Evolutionary conservation across 768 basidiomycete species (phyloP).

Genomic region (Podaxis sp.): DNA sequence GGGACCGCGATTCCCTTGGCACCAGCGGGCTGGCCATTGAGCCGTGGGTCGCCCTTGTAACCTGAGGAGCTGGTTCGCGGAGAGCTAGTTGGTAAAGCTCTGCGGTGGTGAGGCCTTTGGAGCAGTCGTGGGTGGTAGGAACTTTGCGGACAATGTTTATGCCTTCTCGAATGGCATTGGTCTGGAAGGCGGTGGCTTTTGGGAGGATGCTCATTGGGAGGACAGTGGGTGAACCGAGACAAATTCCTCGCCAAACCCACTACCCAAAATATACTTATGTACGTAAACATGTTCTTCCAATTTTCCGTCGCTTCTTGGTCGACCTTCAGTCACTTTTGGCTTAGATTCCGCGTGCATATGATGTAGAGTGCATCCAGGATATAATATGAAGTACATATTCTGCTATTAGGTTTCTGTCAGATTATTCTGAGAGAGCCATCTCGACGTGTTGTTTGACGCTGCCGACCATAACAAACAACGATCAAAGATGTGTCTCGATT

Average conservation of each 20-base stretch:
- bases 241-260: not conserved
- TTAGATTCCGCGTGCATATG: too few species aligned
- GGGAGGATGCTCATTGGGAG: conserved; percentile 1
- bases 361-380: too few species aligned
- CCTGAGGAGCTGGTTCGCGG: conserved; percentile 27
- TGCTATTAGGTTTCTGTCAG: too few species aligned
- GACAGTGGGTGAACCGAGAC: not conserved
- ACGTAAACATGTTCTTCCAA: too few species aligned
- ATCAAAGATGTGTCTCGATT: too few species aligned
- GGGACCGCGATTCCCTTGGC: not conserved
- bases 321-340: too few species aligned
- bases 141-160: conserved; percentile 7
- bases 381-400: too few species aligned
- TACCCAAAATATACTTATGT: too few species aligned
- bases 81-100: conserved; percentile 38
- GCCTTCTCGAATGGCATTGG: conserved; percentile 4
- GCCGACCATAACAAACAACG: too few species aligned
- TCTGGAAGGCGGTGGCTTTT: not conserved
- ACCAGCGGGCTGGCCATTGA: not conserved
- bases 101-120: conserved; percentile 34
- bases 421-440: too few species aligned
- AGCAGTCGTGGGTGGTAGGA: not conserved
- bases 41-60: conserved; percentile 24
- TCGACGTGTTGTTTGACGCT: too few species aligned
- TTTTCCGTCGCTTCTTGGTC: too few species aligned